Percentiles rank a stretch among this genome's conserved stretches.
These are phyloP conservation scores for Rhizophagus prolifer DNA, from an alignment of 192 early-diverging fungal genomes.

Conservation along the genomic window DNA sequence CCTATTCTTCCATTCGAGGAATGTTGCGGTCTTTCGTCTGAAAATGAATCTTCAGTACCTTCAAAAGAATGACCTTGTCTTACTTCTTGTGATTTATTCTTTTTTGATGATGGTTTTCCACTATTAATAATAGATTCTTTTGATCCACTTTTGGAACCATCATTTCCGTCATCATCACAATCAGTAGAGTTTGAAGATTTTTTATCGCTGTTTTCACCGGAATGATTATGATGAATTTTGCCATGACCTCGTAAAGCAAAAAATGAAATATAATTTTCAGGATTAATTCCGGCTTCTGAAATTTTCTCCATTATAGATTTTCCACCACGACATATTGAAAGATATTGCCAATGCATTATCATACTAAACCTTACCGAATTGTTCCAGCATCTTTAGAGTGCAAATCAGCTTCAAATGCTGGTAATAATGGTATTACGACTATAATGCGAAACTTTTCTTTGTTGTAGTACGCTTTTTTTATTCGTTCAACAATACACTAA, in stretches of 20 bases:
- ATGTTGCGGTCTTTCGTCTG: neutral
- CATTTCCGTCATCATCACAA: neutral
- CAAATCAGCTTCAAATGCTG: constrained; percentile 85
- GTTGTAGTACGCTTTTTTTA: constrained; percentile 68
- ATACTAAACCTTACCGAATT: constrained; percentile 56
- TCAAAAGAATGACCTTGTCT: neutral
- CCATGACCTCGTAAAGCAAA: constrained; percentile 78
- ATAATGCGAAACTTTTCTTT: constrained; percentile 75
- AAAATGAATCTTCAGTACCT: neutral
- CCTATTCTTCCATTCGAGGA: neutral
- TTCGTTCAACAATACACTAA: constrained; percentile 69
- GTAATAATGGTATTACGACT: constrained; percentile 85
- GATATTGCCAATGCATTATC: constrained; percentile 82
- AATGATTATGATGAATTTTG: constrained; percentile 52
- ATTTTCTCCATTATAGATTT: constrained; percentile 66
- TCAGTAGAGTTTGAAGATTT: neutral
- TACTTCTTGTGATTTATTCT: neutral
- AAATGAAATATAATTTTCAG: constrained; percentile 74
- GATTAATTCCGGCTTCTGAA: constrained; percentile 47
- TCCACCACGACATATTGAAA: constrained; percentile 76
- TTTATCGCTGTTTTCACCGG: constrained; percentile 14
- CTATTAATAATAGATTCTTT: too few relatives aligned
- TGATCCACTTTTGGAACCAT: too few relatives aligned
- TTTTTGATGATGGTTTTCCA: too few relatives aligned
- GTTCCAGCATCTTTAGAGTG: constrained; percentile 72